A percentile compares a stretch with the other conserved stretches of the same genome.
phyloP scores from a whole-genome alignment of 2,329 filamentous ascomycete species.

The Parastagonospora nodorum region DNA sequence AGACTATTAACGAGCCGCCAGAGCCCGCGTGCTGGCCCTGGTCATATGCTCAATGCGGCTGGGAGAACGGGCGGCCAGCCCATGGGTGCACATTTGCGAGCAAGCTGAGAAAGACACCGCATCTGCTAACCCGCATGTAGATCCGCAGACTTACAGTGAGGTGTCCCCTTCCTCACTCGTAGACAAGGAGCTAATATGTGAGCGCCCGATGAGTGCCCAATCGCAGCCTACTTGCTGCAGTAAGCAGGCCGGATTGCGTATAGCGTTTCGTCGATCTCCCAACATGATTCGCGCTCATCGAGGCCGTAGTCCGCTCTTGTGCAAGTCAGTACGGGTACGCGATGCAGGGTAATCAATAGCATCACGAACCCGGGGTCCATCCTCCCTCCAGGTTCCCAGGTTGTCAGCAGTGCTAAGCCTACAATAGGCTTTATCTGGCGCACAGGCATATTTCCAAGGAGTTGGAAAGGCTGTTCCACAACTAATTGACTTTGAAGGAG shows the following conservation, averaged over 20 bases:
- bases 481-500: neutral
- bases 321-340: conserved; percentile 7
- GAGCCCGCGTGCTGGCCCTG: conserved; percentile 3
- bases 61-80: conserved; percentile 3
- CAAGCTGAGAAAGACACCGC: conserved; percentile 15
- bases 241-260: conserved; percentile 9
- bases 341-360: conserved; percentile 8
- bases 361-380: conserved; percentile 9
- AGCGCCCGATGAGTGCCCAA: conserved; percentile 11
- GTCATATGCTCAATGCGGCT: conserved; percentile 16
- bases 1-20: conserved; percentile 10
- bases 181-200: conserved; percentile 18
- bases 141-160: conserved; percentile 8
- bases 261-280: conserved; percentile 3
- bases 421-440: neutral
- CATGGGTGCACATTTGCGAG: neutral
- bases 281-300: conserved; percentile 11
- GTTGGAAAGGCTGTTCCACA: neutral
- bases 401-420: neutral
- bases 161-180: conserved; percentile 16
- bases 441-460: neutral
- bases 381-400: neutral
- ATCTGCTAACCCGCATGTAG: conserved; percentile 13
- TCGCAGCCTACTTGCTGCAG: conserved; percentile 8
- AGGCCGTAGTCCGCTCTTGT: conserved; percentile 6